Evolutionary conservation across 2,329 filamentous ascomycete genomes (phyloP), one percentile per base, ranked within the genome.

Genomic region (Mycosphaerella sp.): DNA sequence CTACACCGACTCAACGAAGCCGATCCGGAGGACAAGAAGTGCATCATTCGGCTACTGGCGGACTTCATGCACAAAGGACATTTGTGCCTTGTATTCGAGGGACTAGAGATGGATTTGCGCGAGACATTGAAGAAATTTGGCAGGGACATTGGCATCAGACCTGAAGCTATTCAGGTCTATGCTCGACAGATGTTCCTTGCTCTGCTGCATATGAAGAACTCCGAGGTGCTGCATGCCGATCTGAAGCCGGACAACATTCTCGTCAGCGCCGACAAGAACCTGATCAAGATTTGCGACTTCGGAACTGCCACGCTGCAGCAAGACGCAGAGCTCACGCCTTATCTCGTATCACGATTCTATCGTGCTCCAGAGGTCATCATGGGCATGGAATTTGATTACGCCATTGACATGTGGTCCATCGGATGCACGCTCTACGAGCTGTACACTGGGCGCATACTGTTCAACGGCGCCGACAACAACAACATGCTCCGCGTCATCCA

Each of bases 161-260:
- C 97, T 49, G 81, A 81, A 55, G 91, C 90, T 9, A 91, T 95
- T 42, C 82, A 89, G 60, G 82, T 85, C 13, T 98, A 96, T 66
- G 88, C 91, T 4, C 86, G 90, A 64, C 93, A 98, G 71, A 95
- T 95, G 68, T 96, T 98, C 68, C 77, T 94, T 25, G 89, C 89
- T 1, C 73, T 98, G 46, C 85, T 84, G 62, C 84, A 96, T 63
- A 81, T 98, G 74, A 86, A 89, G 62, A 91, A 89, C 66, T 94
- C 87, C 73, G 89, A 89, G 69, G 88, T 98, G 66, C 80, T 98
- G 46, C 93, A 98, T 68, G 90, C 91, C 12, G 93, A 98, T 75
- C 71, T 98, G 62, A 98, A 98, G 71, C 93, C 93, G 7, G 93
- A 98, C 79, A 98, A 98, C 63, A 91, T 98, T 51, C 74, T 98